A percentile compares a stretch with the other conserved stretches of the same genome.
These are phyloP conservation scores for Vachellia collinsii DNA, from an alignment of 306 rosid species.

Conservation along the genomic window DNA sequence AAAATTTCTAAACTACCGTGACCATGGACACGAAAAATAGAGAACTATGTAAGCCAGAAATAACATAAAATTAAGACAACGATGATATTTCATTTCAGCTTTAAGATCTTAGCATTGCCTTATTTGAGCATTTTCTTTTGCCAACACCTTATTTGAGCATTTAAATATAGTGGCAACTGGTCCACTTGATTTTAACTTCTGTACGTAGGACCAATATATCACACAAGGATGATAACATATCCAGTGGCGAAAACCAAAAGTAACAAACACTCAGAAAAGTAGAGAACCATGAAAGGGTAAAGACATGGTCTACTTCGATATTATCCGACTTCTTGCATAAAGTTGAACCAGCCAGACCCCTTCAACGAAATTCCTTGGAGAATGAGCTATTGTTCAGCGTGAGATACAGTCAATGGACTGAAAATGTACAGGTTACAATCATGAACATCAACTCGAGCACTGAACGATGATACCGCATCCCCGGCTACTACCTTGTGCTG, in stretches of 20 bases:
- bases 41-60: neutral
- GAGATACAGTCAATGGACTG: slow-evolving; percentile 50
- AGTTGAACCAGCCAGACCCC: neutral
- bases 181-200: neutral
- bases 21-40: neutral
- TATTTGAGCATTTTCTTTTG: neutral
- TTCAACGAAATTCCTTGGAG: neutral
- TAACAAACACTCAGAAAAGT: slow-evolving; percentile 3
- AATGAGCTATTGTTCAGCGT: slow-evolving; percentile 41
- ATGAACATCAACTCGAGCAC: slow-evolving; percentile 68
- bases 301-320: slow-evolving; percentile 15
- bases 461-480: slow-evolving; percentile 66
- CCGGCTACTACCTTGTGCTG: slow-evolving; percentile 66
- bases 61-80: neutral
- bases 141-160: neutral
- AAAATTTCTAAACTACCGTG: neutral
- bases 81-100: neutral
- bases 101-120: neutral
- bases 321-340: slow-evolving; percentile 19
- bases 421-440: slow-evolving; percentile 60
- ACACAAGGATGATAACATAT: slow-evolving; percentile 4
- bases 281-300: neutral
- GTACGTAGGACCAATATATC: neutral
- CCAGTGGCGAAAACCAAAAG: neutral
- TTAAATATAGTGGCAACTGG: neutral